Percentiles rank a stretch among this genome's conserved stretches.
Conservation (phyloP, 2,329 filamentous ascomycete species). For the Ceratocystis huliohia region DNA sequence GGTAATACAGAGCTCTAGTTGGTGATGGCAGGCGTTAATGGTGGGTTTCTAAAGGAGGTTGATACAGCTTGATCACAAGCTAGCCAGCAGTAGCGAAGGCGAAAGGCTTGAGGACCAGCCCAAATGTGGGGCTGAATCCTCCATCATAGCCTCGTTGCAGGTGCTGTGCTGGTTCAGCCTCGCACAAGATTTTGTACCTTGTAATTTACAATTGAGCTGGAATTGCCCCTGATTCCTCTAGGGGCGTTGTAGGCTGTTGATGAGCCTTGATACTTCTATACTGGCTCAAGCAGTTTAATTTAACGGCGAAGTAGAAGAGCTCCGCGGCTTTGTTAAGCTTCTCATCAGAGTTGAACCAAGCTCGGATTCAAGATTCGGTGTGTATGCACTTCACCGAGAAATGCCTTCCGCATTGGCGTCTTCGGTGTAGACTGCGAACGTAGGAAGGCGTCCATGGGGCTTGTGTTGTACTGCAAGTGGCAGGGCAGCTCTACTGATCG, state of each 20-base stretch:
- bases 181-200: not conserved
- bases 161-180: not conserved
- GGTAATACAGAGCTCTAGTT: not conserved
- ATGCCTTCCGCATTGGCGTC: not conserved
- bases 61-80: slow-evolving; percentile 4
- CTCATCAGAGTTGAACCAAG: not conserved
- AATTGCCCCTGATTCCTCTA: not conserved
- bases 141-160: not conserved
- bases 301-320: not conserved
- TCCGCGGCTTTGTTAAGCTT: not conserved
- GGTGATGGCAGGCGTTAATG: not conserved
- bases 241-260: not conserved
- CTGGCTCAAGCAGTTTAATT: not conserved
- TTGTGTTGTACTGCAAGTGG: no score
- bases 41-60: slow-evolving; percentile 4
- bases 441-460: no score
- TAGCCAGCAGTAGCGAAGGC: not conserved
- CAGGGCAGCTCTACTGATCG: not conserved
- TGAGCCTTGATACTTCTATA: not conserved
- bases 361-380: not conserved
- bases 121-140: slow-evolving; percentile 2
- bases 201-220: not conserved
- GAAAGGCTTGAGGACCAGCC: not conserved
- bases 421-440: not conserved
- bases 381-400: not conserved